These are phyloP conservation scores for Pyrenopolyporus hunteri DNA, from an alignment of 495 filamentous ascomycete genomes.

Conservation along the genomic window DNA sequence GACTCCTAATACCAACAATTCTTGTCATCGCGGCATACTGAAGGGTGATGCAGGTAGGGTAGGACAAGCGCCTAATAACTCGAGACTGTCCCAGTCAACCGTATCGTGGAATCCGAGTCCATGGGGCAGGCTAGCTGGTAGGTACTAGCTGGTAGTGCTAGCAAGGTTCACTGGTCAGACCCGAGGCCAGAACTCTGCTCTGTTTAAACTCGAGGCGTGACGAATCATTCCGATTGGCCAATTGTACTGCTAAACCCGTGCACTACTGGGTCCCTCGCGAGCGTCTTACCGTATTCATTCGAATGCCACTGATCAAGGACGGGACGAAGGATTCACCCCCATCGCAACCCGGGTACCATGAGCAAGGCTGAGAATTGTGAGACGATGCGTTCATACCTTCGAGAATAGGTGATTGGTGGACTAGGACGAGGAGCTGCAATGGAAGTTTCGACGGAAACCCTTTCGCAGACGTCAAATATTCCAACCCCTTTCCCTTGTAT, in stretches of 20 bases:
- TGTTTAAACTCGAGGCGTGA: conserved; percentile 15
- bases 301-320: not conserved
- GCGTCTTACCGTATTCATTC: conserved; percentile 27
- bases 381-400: conserved; percentile 9
- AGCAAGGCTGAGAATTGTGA: conserved; percentile 32
- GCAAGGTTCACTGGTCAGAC: conserved; percentile 11
- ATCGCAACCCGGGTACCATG: conserved; percentile 13
- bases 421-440: conserved; percentile 15
- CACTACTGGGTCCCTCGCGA: conserved; percentile 23
- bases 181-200: conserved; percentile 2
- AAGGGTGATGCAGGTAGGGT: not conserved
- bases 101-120: conserved; percentile 21
- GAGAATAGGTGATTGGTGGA: conserved; percentile 14
- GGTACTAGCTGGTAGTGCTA: too few relatives aligned
- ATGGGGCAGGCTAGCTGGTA: conserved; percentile 26
- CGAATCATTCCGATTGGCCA: conserved; percentile 22
- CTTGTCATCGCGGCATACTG: not conserved
- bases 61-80: conserved; percentile 11
- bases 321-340: conserved; percentile 24
- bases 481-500: not conserved
- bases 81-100: too few relatives aligned
- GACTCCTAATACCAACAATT: not conserved
- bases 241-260: not conserved
- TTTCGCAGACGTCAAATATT: conserved; percentile 27
- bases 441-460: conserved; percentile 32